phyloP scores from a whole-genome alignment of 2,329 filamentous ascomycete species.

The Stagonosporopsis chrysanthemi region DNA sequence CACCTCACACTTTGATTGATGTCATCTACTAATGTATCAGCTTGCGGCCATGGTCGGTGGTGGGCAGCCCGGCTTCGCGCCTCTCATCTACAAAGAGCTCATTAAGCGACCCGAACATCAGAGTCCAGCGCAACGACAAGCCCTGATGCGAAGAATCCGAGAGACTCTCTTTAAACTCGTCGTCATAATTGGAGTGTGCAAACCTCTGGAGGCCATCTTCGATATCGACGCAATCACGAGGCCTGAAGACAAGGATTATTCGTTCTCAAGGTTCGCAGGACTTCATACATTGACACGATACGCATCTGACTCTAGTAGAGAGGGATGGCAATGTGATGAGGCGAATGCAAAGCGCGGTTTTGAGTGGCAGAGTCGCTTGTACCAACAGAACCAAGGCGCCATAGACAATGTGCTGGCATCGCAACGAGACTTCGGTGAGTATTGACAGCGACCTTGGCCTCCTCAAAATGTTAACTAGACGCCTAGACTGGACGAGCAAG shows the following conservation, averaged over 20 bases:
- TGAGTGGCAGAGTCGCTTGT: constrained; percentile 65
- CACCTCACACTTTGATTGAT: background rate
- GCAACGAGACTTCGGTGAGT: constrained; percentile 55
- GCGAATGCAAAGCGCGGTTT: constrained; percentile 62
- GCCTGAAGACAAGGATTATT: constrained; percentile 59
- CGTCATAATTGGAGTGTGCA: constrained; percentile 66
- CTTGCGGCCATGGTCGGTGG: constrained; percentile 58
- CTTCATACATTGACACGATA: background rate
- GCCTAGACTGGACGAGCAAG: constrained; percentile 57
- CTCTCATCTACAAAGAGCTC: constrained; percentile 64
- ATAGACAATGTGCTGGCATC: constrained; percentile 52
- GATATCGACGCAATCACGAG: constrained; percentile 61
- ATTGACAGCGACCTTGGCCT: background rate
- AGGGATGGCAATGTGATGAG: constrained; percentile 65
- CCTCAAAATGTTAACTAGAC: background rate
- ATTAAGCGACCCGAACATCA: constrained; percentile 57
- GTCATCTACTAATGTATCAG: background rate
- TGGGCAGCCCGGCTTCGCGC: constrained; percentile 59
- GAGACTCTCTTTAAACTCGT: constrained; percentile 68
- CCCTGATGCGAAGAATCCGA: constrained; percentile 60
- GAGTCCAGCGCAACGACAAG: constrained; percentile 55
- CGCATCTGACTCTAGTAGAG: constrained; percentile 36
- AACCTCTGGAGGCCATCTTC: constrained; percentile 67
- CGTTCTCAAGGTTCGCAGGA: constrained; percentile 51
- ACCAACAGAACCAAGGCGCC: constrained; percentile 57